Base-by-base conservation (phyloP, 495 filamentous ascomycete species). In the Podospora sp. region DNA sequence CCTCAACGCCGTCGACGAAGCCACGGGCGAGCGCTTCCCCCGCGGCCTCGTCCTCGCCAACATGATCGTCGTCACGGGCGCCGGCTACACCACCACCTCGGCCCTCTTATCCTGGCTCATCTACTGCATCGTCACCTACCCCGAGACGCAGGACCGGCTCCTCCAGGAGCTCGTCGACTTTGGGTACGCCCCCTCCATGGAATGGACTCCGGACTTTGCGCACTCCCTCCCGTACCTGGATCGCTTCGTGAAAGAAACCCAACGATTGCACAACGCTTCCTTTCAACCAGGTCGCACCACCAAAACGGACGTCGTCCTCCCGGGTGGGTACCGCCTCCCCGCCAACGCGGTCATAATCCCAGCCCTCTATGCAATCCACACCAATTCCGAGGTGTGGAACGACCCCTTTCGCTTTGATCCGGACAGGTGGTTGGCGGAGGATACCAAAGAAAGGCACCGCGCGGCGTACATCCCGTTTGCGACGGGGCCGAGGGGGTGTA, bases 161-260 rank as follows among this genome's bases (percentile, higher is more conserved):
- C 75, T 86, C 1, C 84, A 86, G 61, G 85, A 87, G 49, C 69
- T 87, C 14, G 74, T 87, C 68, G 83, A 87, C 73, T 65, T 84
- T 65, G 83, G 73, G 25, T 27, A n/a, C 49, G 18, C 22, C 18
- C 21, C 4, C 18, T 64, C 83, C 12, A 83, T 76, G 0, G 61
- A 78, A 16, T 73, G 75, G 67, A 78, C 80, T 0, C 70, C 80
- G 2, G 84, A 86, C 16, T 25, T 79, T 0, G 76, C 79, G 0
- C 76, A 81, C 21, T 63, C 63, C 14, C 72, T 87, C 16, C 62
- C 67, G 1, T 86, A 82, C 67, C 77, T 85, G n/a, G 85, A 86
- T 65, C 82, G 81, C 22, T 86, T 80, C 69, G 76, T 88, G 78
- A 86, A 88, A 72, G 86, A 88, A 71, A 82, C 78, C 0, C 86